These are phyloP conservation scores for Excoecaria cochinchinensis DNA, from an alignment of 345 rosid species.

Conservation along the genomic window DNA sequence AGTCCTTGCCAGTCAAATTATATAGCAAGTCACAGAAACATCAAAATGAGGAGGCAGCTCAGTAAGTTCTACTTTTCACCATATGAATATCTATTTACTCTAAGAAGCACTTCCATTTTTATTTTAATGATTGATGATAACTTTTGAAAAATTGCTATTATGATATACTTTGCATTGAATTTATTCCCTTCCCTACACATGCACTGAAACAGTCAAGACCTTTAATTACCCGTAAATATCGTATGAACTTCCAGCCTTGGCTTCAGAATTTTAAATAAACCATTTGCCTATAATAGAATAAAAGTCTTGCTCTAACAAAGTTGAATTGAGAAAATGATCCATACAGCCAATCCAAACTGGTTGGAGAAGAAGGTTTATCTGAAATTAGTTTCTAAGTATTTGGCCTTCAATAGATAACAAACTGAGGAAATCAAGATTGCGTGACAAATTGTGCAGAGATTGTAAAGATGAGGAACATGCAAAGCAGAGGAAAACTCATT, in stretches of 20 bases:
- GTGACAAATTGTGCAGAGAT: background rate
- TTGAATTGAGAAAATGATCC: background rate
- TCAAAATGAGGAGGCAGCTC: constrained; percentile 73
- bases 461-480: background rate
- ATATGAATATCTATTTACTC: background rate
- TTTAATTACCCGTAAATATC: background rate
- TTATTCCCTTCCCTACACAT: background rate
- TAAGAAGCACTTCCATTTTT: background rate
- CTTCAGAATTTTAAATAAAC: background rate
- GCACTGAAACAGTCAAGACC: background rate
- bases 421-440: background rate
- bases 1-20: constrained; percentile 64
- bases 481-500: background rate
- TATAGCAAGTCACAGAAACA: constrained; percentile 52
- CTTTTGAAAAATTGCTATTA: background rate
- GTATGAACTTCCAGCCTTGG: background rate
- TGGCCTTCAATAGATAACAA: background rate
- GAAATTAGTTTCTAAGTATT: background rate
- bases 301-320: background rate
- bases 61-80: constrained; percentile 44
- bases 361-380: background rate
- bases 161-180: constrained; percentile 2
- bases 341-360: background rate
- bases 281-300: background rate
- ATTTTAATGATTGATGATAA: background rate